Evolutionary conservation across 2,329 filamentous ascomycete species (phyloP).

Genomic region (Aureobasidium musti): DNA sequence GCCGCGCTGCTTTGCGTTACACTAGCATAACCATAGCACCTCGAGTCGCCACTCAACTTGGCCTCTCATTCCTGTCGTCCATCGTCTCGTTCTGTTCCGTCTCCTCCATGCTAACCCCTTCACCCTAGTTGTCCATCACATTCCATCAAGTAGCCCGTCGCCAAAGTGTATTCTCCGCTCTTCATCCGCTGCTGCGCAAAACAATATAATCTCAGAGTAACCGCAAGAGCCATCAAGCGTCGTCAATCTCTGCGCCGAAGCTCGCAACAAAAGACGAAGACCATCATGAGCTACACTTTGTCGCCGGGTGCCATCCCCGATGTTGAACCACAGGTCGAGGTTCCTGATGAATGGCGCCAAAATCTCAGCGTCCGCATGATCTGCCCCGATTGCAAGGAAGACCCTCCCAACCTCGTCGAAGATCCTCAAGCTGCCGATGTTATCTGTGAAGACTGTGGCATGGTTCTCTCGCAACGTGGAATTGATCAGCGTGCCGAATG

Average conservation of each 20-base stretch:
- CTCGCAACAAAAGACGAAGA: slow-evolving; percentile 33
- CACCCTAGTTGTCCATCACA: not conserved
- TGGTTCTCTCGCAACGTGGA: slow-evolving; percentile 86
- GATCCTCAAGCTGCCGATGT: slow-evolving; percentile 92
- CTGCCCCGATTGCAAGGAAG: slow-evolving; percentile 88
- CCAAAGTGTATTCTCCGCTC: slow-evolving; percentile 71
- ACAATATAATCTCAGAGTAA: slow-evolving; percentile 50
- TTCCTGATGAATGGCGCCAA: slow-evolving; percentile 64
- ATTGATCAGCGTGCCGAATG: slow-evolving; percentile 97
- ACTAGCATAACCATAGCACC: slow-evolving; percentile 26
- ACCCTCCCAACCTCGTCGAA: slow-evolving; percentile 88
- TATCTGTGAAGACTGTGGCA: slow-evolving; percentile 86
- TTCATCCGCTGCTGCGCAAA: slow-evolving; percentile 59
- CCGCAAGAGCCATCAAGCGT: slow-evolving; percentile 49
- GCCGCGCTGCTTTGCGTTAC: slow-evolving; percentile 21
- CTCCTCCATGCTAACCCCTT: slow-evolving; percentile 7
- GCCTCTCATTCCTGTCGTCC: slow-evolving; percentile 32
- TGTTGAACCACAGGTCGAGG: slow-evolving; percentile 40
- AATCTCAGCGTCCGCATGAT: slow-evolving; percentile 84
- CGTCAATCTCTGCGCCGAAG: slow-evolving; percentile 45
- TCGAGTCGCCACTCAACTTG: slow-evolving; percentile 29
- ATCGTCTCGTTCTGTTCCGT: not conserved
- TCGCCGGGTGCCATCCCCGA: slow-evolving; percentile 51
- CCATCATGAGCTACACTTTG: slow-evolving; percentile 42
- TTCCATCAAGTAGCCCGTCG: slow-evolving; percentile 41